These are phyloP conservation scores for Sutorius australiensis DNA, from an alignment of 768 basidiomycete genomes.

Conservation along the genomic window DNA sequence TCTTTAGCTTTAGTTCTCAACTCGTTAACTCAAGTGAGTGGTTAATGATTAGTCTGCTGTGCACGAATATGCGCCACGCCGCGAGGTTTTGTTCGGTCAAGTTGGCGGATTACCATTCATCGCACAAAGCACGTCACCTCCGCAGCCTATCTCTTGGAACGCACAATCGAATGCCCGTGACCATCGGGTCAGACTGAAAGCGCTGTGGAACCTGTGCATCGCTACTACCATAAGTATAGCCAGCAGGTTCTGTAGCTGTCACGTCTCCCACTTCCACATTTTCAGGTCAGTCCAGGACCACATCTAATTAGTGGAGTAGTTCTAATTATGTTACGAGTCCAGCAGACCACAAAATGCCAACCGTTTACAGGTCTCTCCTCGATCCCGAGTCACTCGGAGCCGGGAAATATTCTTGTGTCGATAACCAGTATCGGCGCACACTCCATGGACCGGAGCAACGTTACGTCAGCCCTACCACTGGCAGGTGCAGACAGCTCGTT, in stretches of 20 bases:
- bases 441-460: conserved; percentile 14
- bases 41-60: no score
- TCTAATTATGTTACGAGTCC: not conserved
- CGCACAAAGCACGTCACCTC: no score
- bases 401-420: conserved; percentile 8
- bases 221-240: conserved; percentile 1
- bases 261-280: not conserved
- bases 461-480: conserved; percentile 24
- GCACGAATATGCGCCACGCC: no score
- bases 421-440: conserved; percentile 16
- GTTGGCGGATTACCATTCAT: no score
- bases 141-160: no score
- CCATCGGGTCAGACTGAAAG: no score
- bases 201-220: not conserved
- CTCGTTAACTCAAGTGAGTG: no score
- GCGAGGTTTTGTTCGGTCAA: no score
- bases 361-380: not conserved
- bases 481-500: conserved; percentile 18
- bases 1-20: no score
- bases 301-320: not conserved
- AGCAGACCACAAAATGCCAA: not conserved
- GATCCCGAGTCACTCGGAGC: not conserved
- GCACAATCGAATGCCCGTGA: no score
- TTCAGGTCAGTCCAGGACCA: not conserved
- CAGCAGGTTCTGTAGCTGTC: no score